A percentile compares a stretch with the other conserved stretches of the same genome.
Conservation (phyloP, 805 yeast genomes). For the Zygotorulaspora sp. region DNA sequence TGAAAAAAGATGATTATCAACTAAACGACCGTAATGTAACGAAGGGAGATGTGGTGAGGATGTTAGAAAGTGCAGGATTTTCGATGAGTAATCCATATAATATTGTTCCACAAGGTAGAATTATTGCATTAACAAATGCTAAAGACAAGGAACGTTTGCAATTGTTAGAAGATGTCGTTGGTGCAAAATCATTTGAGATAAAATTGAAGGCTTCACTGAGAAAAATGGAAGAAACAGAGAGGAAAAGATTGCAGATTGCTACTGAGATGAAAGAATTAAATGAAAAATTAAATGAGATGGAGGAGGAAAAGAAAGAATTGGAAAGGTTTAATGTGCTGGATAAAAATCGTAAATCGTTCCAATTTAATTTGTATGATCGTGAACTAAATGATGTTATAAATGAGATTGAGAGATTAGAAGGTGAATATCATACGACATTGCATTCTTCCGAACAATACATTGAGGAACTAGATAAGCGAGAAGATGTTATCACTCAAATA, state of each 20-base stretch:
- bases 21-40: constrained; percentile 76
- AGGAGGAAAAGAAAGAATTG: constrained; percentile 72
- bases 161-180: constrained; percentile 86
- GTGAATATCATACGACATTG: constrained; percentile 47
- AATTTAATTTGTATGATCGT: constrained; percentile 70
- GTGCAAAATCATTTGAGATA: constrained; percentile 85
- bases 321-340: constrained; percentile 65
- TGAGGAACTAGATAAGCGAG: constrained; percentile 57
- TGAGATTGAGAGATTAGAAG: constrained; percentile 57
- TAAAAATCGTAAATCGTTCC: constrained; percentile 61
- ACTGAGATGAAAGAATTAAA: constrained; percentile 68
- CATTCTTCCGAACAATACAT: constrained; percentile 52
- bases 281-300: constrained; percentile 70
- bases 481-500: constrained; percentile 44
- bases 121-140: constrained; percentile 83
- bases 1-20: constrained; percentile 87
- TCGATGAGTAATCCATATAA: constrained; percentile 88
- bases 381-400: constrained; percentile 62
- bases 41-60: constrained; percentile 71
- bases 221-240: constrained; percentile 70
- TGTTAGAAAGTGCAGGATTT: constrained; percentile 88
- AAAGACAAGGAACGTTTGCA: constrained; percentile 77
- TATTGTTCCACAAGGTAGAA: constrained; percentile 94
- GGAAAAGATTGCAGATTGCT: constrained; percentile 65
- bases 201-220: constrained; percentile 72